Evolutionary conservation across 805 yeast species (phyloP), one percentile per base, ranked within the genome.

Genomic region (Danielozyma ontarioensis): DNA sequence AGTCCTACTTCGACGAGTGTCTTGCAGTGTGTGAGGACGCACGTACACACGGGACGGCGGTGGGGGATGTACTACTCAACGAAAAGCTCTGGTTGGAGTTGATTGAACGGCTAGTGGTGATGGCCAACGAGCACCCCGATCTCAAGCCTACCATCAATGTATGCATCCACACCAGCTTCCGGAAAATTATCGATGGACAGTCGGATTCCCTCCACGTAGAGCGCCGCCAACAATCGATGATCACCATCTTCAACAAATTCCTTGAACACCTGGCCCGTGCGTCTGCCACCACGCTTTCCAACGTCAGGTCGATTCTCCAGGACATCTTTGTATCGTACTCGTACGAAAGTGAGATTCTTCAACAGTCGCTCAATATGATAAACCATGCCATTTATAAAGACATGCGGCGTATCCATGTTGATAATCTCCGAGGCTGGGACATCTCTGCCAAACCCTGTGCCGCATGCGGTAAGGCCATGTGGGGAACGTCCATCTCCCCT

Each of bases 381-480:
- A 78, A 81, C 41, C 67, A 62, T 15, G 81, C 78, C 18, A 75
- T 81, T 1, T 70, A 62, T 43, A 58, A 58, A 14, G 68, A 72
- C 38, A 57, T 80, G 50, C 50, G 62, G 10, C 41, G 47, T 2
- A 58, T 81, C 8, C 62, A 71, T 10, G 39, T 45, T 2, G 61
- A 65, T 22, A 62, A 72, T 15, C 43, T 64, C 1, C 54, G 60
- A 24, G 97, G 96, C 0, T 82, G 94, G 87, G 29, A 44, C 6
- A 47, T 64, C 3, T 51, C 38, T n/a, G 43, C 68, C 1, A 60
- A 58, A 17, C 75, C 70, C 30, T 89, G 97, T 54, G 82, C 82
- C 23, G 74, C 81, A 0, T 89, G 97, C 55, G 89, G 86, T 1
- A 78, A 77, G 40, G 62, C 62, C 14, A 59, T 88, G 22, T 80